Conservation (phyloP, 1,284 basidiomycete genomes). For the Athelia sp. region DNA sequence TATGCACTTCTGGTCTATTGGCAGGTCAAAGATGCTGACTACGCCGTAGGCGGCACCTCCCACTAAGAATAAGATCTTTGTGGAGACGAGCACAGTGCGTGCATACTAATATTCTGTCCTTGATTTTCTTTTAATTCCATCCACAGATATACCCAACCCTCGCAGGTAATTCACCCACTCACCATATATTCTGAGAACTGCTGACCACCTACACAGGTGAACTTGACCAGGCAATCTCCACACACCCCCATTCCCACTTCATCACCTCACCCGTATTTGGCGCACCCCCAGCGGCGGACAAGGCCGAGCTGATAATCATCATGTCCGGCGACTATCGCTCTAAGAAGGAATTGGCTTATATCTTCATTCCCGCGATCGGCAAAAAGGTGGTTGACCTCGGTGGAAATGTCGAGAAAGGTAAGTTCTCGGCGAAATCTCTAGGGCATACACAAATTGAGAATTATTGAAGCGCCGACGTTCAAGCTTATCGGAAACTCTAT, state of each 20-base stretch:
- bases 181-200: not conserved
- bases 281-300: conserved; percentile 61
- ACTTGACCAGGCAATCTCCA: conserved; percentile 66
- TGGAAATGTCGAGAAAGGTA: conserved; percentile 74
- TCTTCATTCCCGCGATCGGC: conserved; percentile 76
- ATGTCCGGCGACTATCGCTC: conserved; percentile 83
- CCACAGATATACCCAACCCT: conserved; percentile 64
- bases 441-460: not conserved
- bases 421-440: conserved; percentile 2
- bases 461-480: conserved; percentile 58
- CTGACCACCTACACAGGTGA: conserved; percentile 38
- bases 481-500: conserved; percentile 78
- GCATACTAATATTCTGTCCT: conserved; percentile 2
- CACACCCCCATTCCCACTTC: conserved; percentile 59
- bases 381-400: conserved; percentile 73
- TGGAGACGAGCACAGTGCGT: conserved; percentile 76
- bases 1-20: conserved; percentile 12
- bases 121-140: not conserved
- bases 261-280: conserved; percentile 84
- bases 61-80: conserved; percentile 63
- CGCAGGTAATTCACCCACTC: conserved; percentile 42
- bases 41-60: conserved; percentile 31
- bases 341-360: conserved; percentile 76
- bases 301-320: conserved; percentile 67
- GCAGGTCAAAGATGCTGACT: conserved; percentile 6